phyloP scores from a whole-genome alignment of 176 grass and related monocot species.

The Stipa capillata region DNA sequence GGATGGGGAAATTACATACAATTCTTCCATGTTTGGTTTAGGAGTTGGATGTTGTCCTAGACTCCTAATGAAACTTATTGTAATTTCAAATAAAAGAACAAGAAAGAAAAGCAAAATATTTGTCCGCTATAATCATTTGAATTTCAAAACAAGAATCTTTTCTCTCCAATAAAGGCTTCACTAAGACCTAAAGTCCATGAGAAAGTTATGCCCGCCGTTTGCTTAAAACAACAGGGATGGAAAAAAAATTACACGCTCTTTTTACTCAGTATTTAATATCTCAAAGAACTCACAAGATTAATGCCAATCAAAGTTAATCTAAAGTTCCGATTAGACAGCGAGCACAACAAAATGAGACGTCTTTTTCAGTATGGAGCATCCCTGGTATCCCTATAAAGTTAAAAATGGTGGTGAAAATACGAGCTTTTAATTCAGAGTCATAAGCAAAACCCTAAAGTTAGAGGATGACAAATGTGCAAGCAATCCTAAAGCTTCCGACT shows the following conservation, averaged over 20 bases:
- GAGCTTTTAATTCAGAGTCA: background rate
- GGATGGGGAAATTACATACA: background rate
- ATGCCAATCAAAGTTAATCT: background rate
- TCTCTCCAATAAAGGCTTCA: constrained; percentile 33
- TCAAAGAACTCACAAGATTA: background rate
- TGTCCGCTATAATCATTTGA: constrained; percentile 31
- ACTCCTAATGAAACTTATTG: constrained; percentile 2
- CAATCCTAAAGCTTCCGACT: constrained; percentile 2
- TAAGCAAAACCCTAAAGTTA: background rate
- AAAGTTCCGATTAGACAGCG: background rate
- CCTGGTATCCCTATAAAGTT: background rate
- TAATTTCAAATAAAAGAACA: constrained; percentile 28
- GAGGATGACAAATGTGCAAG: constrained; percentile 10
- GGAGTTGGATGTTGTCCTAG: background rate
- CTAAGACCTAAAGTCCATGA: constrained; percentile 34
- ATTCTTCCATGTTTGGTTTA: background rate
- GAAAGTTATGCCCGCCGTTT: constrained; percentile 28
- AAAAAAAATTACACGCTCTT: background rate
- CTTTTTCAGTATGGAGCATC: background rate
- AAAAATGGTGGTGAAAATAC: background rate
- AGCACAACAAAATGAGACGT: background rate
- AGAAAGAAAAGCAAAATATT: constrained; percentile 4
- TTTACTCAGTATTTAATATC: background rate
- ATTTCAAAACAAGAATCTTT: constrained; percentile 34
- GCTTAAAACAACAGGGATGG: constrained; percentile 13